Conservation (phyloP, 1,284 basidiomycete species). For the Ganoderma sinense region DNA sequence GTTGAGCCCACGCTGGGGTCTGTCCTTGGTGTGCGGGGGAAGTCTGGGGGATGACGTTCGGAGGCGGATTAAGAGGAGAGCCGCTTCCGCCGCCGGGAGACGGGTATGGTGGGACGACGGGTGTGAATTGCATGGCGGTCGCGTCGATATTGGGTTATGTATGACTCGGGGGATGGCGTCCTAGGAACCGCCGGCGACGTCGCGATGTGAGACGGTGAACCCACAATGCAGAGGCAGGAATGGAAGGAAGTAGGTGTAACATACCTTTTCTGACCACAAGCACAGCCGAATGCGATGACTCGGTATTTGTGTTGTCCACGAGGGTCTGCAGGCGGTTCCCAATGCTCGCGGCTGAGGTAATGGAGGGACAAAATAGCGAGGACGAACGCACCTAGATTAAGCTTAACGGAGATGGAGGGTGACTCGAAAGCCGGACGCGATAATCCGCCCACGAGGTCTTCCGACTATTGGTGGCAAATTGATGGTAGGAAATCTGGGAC, state of each 20-base stretch:
- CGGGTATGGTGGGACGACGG: constrained; percentile 29
- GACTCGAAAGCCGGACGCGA: neutral
- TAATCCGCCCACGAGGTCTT: neutral
- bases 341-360: constrained; percentile 1
- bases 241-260: constrained; percentile 11
- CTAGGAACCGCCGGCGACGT: constrained; percentile 2
- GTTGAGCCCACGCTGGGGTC: constrained; percentile 32
- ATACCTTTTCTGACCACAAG: constrained; percentile 27
- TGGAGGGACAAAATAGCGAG: neutral
- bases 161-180: constrained; percentile 19
- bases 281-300: constrained; percentile 28
- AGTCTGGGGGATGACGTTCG: constrained; percentile 35
- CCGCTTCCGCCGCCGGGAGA: constrained; percentile 30
- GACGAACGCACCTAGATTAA: neutral
- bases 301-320: constrained; percentile 5
- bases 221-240: constrained; percentile 14
- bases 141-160: constrained; percentile 16
- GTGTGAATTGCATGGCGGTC: constrained; percentile 22
- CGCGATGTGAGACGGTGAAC: constrained; percentile 13
- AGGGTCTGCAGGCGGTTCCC: neutral
- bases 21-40: constrained; percentile 27
- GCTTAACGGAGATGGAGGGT: neutral
- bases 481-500: neutral
- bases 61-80: constrained; percentile 30
- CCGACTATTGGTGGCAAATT: neutral